Base-by-base conservation (phyloP, 2,329 filamentous ascomycete species). In the Fusarium pilosicola region DNA sequence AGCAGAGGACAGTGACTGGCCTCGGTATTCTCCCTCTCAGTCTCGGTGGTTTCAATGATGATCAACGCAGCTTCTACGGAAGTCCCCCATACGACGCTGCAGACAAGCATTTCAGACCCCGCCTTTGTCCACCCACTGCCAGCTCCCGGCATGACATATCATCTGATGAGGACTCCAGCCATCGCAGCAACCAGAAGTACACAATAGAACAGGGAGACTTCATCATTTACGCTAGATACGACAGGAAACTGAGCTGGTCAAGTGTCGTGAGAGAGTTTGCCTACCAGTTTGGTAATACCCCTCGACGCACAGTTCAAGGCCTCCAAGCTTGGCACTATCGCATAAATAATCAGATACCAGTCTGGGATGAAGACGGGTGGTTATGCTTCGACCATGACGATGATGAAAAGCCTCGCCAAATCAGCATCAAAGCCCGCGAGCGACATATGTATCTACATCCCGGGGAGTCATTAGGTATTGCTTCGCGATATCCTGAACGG, bases 401-500 rank as follows among this genome's bases (percentile, higher is more conserved):
- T 9, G 46, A 49, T 49, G 28, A n/a, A 1, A 22, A 49, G 11
- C 46, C 46, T 49, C 22, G 46, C 12, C 46, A 49, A 9, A 49
- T 49, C 46, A 79, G 78, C 58, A 82, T 83, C 78, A 84, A 83
- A 74, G 82, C 81, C 52, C 80, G 82, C 3, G 80, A 83, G 56
- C 77, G 79, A 28, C 78, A 83, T 38, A 78, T 32, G 30, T 34
- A 74, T 56, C 39, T 79, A 79, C 69, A 79, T 62, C 79, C 81
- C 15, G 77, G 78, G 73, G 79, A 82, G 65, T 78, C 79, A 1
- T 72, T 83, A 14, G 82, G 82, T 6, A 75, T 84, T 14, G 82
- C 80, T 0, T 81, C 83, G 60, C 80, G 86, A 15, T 87, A 84
- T 62, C 86, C 86, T 1, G 85, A 87, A 62, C 81, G 84, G 24